A percentile compares a stretch with the other conserved stretches of the same genome.
Conservation (phyloP, 2,329 filamentous ascomycete genomes). For the Alternaria brassicae region DNA sequence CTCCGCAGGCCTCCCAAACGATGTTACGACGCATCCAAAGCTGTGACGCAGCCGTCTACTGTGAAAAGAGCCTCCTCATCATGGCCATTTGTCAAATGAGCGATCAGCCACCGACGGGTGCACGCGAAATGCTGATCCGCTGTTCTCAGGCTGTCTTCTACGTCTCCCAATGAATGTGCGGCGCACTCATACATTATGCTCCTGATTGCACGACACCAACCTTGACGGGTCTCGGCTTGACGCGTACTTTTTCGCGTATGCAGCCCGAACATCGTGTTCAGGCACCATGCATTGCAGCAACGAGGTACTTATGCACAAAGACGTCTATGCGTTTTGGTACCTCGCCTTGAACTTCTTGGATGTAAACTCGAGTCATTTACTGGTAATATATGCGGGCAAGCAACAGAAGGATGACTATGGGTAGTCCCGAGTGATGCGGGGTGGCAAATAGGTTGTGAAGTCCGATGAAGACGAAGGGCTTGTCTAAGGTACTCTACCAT, state of each 20-base stretch:
- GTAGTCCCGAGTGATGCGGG: not conserved
- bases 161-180: not conserved
- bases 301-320: not conserved
- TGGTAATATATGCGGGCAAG: not conserved
- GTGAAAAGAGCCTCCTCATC: not conserved
- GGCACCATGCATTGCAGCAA: not conserved
- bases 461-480: conserved; percentile 3
- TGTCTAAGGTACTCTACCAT: not conserved
- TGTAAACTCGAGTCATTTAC: not conserved
- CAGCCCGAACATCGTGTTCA: not conserved
- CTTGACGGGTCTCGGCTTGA: not conserved
- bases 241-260: not conserved
- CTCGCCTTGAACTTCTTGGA: not conserved
- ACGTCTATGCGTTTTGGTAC: not conserved
- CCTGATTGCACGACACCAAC: not conserved
- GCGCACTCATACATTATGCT: not conserved
- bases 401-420: not conserved
- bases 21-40: not conserved
- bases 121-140: not conserved
- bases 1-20: not conserved
- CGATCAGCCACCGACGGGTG: not conserved
- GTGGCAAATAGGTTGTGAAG: conserved; percentile 5
- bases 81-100: not conserved
- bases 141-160: not conserved
- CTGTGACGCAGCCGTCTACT: not conserved